phyloP scores from a whole-genome alignment of 73 alveolate species.

The Blepharisma stoltei region DNA sequence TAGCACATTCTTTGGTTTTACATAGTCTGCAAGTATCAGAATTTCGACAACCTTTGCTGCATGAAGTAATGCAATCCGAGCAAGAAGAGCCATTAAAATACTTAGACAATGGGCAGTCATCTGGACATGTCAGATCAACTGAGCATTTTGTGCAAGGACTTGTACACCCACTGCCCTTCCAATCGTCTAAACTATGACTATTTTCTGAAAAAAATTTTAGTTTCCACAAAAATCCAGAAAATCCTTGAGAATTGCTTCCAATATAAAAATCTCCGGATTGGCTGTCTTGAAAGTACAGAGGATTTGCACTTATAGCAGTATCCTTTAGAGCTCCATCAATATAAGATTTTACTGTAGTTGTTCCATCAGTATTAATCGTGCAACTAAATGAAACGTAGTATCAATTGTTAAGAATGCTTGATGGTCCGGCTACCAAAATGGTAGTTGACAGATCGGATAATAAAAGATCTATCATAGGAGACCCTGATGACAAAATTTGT shows the following conservation, averaged over 20 bases:
- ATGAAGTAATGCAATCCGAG: neutral
- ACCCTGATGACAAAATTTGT: too few relatives aligned
- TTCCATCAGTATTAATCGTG: neutral
- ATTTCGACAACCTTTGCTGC: neutral
- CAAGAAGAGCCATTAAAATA: neutral
- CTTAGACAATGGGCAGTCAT: neutral
- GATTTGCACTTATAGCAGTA: neutral
- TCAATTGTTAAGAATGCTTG: neutral
- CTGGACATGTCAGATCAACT: neutral
- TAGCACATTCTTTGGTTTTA: neutral
- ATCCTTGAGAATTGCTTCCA: neutral
- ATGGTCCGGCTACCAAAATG: too few relatives aligned
- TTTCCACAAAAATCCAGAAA: neutral
- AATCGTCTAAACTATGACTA: neutral
- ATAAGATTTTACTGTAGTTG: neutral
- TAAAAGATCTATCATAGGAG: too few relatives aligned
- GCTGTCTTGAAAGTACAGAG: neutral
- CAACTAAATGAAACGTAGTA: neutral
- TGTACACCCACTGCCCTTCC: neutral
- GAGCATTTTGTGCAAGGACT: neutral
- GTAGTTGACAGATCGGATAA: too few relatives aligned
- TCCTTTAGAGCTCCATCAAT: neutral
- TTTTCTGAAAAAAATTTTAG: neutral
- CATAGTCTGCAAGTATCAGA: conserved; percentile 21
- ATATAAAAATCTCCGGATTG: too few relatives aligned